phyloP scores from a whole-genome alignment of 2,329 filamentous ascomycete species.

The Penicillium sp. region DNA sequence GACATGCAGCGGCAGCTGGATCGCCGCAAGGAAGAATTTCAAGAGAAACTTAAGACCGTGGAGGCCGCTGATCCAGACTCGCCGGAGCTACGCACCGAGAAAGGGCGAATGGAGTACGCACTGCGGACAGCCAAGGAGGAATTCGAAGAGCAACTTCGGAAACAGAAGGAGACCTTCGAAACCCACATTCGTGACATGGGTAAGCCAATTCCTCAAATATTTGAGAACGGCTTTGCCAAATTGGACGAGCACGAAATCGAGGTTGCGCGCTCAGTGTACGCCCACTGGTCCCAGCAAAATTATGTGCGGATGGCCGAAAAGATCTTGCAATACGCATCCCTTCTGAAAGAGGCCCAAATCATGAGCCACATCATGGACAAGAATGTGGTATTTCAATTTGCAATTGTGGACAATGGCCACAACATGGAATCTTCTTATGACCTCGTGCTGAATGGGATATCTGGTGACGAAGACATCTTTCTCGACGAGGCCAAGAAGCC shows the following conservation, averaged over 20 bases:
- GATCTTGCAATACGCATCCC: slow-evolving; percentile 79
- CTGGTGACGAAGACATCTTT: slow-evolving; percentile 76
- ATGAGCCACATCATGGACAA: slow-evolving; percentile 97
- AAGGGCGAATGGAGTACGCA: slow-evolving; percentile 77
- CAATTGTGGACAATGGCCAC: slow-evolving; percentile 83
- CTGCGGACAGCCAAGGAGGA: slow-evolving; percentile 75
- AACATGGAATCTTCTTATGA: slow-evolving; percentile 91
- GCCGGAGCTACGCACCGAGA: slow-evolving; percentile 79
- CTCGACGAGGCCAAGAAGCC: slow-evolving; percentile 81
- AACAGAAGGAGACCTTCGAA: slow-evolving; percentile 81
- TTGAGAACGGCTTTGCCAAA: slow-evolving; percentile 43
- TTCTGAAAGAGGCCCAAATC: slow-evolving; percentile 91
- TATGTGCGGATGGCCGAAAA: slow-evolving; percentile 93
- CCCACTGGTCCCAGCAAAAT: slow-evolving; percentile 76
- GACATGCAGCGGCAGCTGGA: slow-evolving; percentile 81
- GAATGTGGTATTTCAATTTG: slow-evolving; percentile 89
- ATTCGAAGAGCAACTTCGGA: slow-evolving; percentile 79
- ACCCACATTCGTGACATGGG: slow-evolving; percentile 75
- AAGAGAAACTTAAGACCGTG: slow-evolving; percentile 69
- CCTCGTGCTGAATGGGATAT: slow-evolving; percentile 86
- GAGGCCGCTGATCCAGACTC: slow-evolving; percentile 71
- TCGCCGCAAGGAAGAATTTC: slow-evolving; percentile 77
- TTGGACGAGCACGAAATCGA: slow-evolving; percentile 69
- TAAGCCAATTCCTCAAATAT: slow-evolving; percentile 53
- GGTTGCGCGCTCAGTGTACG: slow-evolving; percentile 62